These are phyloP conservation scores for Monosporozyma solicola DNA, from an alignment of 805 yeast genomes.

Conservation along the genomic window DNA sequence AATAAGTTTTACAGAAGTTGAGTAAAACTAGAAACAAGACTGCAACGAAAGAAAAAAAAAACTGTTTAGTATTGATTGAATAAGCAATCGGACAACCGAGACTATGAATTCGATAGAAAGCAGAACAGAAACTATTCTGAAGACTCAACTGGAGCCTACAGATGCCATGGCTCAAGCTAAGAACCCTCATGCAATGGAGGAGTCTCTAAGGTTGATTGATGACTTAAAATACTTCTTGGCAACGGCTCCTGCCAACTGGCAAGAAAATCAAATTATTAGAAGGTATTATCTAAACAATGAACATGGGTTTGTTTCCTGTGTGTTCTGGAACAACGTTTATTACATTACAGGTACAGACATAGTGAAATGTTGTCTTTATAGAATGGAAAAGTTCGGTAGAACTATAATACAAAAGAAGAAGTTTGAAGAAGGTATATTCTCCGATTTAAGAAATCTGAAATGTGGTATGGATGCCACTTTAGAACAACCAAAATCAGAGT, in stretches of 20 bases:
- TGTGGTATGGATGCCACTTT: slow-evolving; percentile 80
- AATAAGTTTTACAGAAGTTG: not conserved
- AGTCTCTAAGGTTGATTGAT: slow-evolving; percentile 51
- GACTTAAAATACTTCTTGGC: slow-evolving; percentile 80
- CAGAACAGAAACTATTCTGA: slow-evolving; percentile 17
- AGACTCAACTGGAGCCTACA: slow-evolving; percentile 1
- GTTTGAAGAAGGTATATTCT: slow-evolving; percentile 92
- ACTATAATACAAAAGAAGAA: slow-evolving; percentile 77
- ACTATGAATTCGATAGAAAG: slow-evolving; percentile 7
- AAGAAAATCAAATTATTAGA: slow-evolving; percentile 76
- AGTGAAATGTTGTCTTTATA: slow-evolving; percentile 83
- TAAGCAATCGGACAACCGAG: not conserved
- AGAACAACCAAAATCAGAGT: slow-evolving; percentile 79
- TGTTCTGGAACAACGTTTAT: slow-evolving; percentile 82
- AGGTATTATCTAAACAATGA: slow-evolving; percentile 78
- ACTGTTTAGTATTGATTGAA: slow-evolving; percentile 1
- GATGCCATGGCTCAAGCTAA: not conserved
- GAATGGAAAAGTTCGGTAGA: slow-evolving; percentile 86
- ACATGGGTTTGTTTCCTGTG: slow-evolving; percentile 86
- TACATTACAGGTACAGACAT: slow-evolving; percentile 95
- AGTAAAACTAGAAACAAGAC: not conserved
- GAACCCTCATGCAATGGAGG: slow-evolving; percentile 28
- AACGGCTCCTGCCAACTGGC: slow-evolving; percentile 95
- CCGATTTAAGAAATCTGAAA: slow-evolving; percentile 79
- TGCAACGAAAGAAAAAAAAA: not conserved